These are phyloP conservation scores for Microsporum audouinii DNA, from an alignment of 2,329 filamentous ascomycete genomes.

Conservation along the genomic window DNA sequence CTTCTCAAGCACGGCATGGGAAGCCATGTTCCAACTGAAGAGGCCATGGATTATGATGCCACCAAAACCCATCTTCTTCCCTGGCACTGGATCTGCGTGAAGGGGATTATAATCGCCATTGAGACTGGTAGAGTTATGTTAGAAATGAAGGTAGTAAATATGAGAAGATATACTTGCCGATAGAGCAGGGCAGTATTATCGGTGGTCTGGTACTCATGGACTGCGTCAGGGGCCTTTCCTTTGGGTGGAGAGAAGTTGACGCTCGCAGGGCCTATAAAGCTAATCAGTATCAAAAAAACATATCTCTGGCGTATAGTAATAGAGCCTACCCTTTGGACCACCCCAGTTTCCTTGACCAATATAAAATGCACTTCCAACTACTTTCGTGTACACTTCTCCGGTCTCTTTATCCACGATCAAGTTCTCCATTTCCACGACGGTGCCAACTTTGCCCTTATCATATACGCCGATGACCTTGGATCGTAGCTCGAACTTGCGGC, in stretches of 20 bases:
- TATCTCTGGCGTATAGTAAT: not conserved
- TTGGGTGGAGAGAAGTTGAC: conserved; percentile 67
- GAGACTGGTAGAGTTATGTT: conserved; percentile 40
- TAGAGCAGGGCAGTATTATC: conserved; percentile 65
- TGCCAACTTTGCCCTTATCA: conserved; percentile 76
- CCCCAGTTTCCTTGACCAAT: conserved; percentile 76
- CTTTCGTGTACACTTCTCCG: conserved; percentile 60
- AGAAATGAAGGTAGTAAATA: not conserved
- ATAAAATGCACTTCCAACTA: conserved; percentile 62
- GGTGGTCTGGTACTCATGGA: conserved; percentile 59
- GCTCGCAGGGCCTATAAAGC: conserved; percentile 48
- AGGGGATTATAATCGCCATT: conserved; percentile 94
- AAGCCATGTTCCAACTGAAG: conserved; percentile 73
- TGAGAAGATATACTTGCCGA: conserved; percentile 32
- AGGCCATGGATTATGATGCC: conserved; percentile 82
- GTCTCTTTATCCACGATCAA: conserved; percentile 59
- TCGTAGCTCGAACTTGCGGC: conserved; percentile 62
- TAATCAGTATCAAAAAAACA: not conserved
- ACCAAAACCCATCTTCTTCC: conserved; percentile 80
- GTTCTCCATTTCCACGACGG: conserved; percentile 68
- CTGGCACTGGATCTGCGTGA: conserved; percentile 75
- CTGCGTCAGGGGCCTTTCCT: conserved; percentile 57
- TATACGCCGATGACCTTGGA: conserved; percentile 74
- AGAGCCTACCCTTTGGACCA: conserved; percentile 62
- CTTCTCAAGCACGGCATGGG: conserved; percentile 59